Evolutionary conservation across 148 eudicot species (phyloP).

Genomic region (Nepenthes gracilis): DNA sequence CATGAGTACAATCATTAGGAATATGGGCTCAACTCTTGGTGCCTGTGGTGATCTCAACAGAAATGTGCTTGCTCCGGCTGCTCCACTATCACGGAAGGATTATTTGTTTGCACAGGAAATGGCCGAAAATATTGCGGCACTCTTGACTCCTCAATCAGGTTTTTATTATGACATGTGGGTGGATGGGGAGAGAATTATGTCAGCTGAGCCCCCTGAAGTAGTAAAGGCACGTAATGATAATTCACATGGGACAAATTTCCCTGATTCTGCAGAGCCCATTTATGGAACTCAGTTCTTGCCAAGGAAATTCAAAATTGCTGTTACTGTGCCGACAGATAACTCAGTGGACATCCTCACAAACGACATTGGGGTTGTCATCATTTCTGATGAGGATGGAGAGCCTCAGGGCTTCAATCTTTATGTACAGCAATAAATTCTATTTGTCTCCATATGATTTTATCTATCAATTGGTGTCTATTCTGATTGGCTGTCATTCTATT

Average conservation of each 20-base stretch:
- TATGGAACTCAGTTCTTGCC: constrained; percentile 98
- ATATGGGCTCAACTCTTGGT: constrained; percentile 97
- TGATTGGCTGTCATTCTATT: constrained; percentile 7
- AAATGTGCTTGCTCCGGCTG: constrained; percentile 96
- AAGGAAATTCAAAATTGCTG: constrained; percentile 94
- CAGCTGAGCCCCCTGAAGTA: constrained; percentile 96
- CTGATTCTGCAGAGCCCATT: constrained; percentile 92
- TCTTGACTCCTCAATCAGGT: constrained; percentile 95
- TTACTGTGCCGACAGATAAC: constrained; percentile 86
- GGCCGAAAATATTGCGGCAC: constrained; percentile 91
- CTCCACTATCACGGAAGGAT: constrained; percentile 79
- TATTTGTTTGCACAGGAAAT: constrained; percentile 81
- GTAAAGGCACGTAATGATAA: constrained; percentile 86
- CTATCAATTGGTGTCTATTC: neutral
- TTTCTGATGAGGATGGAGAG: constrained; percentile 78
- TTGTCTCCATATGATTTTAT: neutral
- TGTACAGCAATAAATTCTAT: constrained; percentile 28
- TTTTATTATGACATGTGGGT: constrained; percentile 99
- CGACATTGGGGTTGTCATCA: constrained; percentile 84
- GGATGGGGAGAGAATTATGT: constrained; percentile 86
- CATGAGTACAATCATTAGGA: constrained; percentile 70
- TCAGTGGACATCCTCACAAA: constrained; percentile 90
- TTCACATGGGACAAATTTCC: constrained; percentile 87
- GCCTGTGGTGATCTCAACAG: constrained; percentile 98
- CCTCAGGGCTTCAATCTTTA: constrained; percentile 91